phyloP scores from a whole-genome alignment of 2,329 filamentous ascomycete species.

The Colletotrichum zoysiae region DNA sequence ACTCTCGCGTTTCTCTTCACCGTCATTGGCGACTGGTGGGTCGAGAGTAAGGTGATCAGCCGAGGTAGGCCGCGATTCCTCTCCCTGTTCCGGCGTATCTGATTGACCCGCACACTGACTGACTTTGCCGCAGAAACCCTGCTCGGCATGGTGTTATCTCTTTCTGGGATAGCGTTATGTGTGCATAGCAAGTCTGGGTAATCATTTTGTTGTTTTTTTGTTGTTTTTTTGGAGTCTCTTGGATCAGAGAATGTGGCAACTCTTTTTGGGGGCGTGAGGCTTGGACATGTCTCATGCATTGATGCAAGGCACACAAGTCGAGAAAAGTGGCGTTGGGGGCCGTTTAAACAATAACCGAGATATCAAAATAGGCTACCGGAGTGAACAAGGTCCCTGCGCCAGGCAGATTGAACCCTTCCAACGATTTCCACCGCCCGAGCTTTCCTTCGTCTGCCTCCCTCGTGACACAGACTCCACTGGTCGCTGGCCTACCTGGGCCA shows the following conservation, averaged over 20 bases:
- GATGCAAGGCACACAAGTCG: constrained; percentile 12
- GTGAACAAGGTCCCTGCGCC: constrained; percentile 25
- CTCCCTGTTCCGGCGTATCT: background rate
- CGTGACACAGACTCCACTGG: too few species aligned
- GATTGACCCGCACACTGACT: constrained; percentile 27
- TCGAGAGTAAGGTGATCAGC: constrained; percentile 90
- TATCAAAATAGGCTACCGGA: constrained; percentile 6
- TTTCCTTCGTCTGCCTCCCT: background rate
- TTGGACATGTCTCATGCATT: constrained; percentile 18
- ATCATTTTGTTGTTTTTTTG: background rate
- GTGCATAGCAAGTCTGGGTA: constrained; percentile 72
- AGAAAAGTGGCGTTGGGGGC: constrained; percentile 18
- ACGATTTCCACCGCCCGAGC: constrained; percentile 2
- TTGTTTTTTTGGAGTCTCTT: background rate
- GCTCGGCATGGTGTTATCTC: constrained; percentile 83
- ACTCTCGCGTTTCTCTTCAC: constrained; percentile 97
- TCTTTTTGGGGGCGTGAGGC: background rate
- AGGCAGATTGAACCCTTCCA: constrained; percentile 19
- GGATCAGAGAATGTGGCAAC: background rate
- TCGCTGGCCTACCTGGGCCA: constrained; percentile 10
- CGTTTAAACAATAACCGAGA: constrained; percentile 1
- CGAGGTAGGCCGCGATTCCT: constrained; percentile 68
- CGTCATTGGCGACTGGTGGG: constrained; percentile 94
- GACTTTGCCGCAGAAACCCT: constrained; percentile 73
- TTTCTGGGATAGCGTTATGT: constrained; percentile 85